Base-by-base conservation (phyloP, 371 early-diverging fungal species). In the Rhizopus arrhizus region DNA sequence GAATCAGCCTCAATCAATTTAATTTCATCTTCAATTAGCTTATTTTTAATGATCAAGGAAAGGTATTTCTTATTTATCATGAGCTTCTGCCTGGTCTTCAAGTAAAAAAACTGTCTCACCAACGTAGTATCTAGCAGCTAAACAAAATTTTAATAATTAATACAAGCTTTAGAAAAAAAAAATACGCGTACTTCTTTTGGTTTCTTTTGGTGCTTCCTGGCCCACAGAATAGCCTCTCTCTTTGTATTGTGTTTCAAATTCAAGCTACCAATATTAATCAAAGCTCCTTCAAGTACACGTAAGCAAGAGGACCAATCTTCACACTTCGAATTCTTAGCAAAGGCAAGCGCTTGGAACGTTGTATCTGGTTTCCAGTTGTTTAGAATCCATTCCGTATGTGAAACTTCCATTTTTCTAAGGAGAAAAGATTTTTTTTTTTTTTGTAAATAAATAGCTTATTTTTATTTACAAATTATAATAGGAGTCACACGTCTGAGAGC, bases 61-160 rank as follows among this genome's bases (percentile, higher is more conserved):
- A 59, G 53, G 35, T 45, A 59, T 5, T 36, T 59, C 52, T 53
- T 59, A 31, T 53, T 45, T 8, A 45, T 15, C 53, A 53, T 52
- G 9, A 45, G 36, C 40, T 53, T 59, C 15, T 59, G 10, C 28
- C 53, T n/a, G n/a, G 59, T 28, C 36, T 53, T 45, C 12, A 59
- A 59, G 33, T 60, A 60, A 60, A 60, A 60, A 40, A 15, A 31
- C 38, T 60, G 60, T 53, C 33, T 60, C 5, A 60, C 54, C 41
- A 60, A 42, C 16, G 15, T 4, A 15, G 38, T 60, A 12, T 53
- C 42, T 33, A 60, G 38, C 8, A 38, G 13, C 60, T 60, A 60
- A 38, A 58, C 36, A 36, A 6, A 36, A 36, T 36, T 36, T 36
- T 58, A 58, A 47, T 58, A 49, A 58, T 58, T 38, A 50, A 58